A percentile compares a stretch with the other conserved stretches of the same genome.
Conservation (phyloP, 345 rosid species). For the Populus davidiana region DNA sequence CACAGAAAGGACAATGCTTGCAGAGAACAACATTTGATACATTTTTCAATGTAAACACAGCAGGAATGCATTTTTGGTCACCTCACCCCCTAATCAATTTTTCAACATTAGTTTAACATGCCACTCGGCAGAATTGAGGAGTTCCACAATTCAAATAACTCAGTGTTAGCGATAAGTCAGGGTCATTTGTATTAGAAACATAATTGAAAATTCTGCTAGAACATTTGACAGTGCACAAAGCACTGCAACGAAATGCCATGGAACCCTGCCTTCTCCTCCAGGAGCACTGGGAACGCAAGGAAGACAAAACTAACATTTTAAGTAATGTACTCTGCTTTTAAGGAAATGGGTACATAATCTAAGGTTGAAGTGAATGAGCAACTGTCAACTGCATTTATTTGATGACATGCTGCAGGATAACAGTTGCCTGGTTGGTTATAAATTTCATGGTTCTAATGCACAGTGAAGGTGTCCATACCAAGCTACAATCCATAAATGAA, state of each 20-base stretch:
- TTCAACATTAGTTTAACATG: constrained; percentile 2
- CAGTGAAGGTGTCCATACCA: background rate
- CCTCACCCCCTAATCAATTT: background rate
- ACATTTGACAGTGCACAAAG: background rate
- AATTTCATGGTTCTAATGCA: background rate
- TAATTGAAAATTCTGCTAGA: background rate
- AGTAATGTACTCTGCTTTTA: background rate
- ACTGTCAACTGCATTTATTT: background rate
- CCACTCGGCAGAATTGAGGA: background rate
- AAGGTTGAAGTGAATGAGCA: background rate
- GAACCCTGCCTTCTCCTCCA: background rate
- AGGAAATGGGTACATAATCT: background rate
- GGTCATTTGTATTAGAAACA: background rate
- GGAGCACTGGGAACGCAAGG: background rate
- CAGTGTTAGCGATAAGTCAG: background rate
- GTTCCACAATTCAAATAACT: background rate
- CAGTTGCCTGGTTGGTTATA: background rate
- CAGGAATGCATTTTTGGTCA: too few species aligned
- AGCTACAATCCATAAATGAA: background rate
- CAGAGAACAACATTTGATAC: background rate
- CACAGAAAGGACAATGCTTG: background rate
- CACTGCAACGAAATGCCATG: background rate
- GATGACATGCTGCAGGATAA: background rate
- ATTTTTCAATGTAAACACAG: background rate
- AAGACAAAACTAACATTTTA: background rate